These are phyloP conservation scores for Epichloe gansuensis DNA, from an alignment of 2,329 filamentous ascomycete genomes.

Conservation along the genomic window DNA sequence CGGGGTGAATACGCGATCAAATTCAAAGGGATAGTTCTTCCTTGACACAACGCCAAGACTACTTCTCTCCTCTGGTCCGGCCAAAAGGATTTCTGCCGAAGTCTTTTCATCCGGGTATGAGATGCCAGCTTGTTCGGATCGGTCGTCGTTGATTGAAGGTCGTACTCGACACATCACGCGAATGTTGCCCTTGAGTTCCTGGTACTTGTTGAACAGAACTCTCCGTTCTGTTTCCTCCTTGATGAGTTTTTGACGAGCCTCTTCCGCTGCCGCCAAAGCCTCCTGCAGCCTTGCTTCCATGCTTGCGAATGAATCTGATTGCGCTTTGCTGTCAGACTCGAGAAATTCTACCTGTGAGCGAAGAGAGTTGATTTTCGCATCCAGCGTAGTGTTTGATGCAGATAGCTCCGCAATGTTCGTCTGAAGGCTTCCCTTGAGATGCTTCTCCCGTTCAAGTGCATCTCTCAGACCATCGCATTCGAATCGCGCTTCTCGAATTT, in stretches of 20 bases:
- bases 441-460: conserved; percentile 50
- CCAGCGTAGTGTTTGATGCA: conserved; percentile 51
- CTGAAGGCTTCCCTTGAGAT: conserved; percentile 40
- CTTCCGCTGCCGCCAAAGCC: conserved; percentile 55
- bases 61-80: conserved; percentile 72
- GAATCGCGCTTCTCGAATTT: conserved; percentile 35
- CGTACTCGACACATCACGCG: conserved; percentile 95
- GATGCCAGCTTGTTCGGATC: conserved; percentile 59
- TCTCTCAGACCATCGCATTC: conserved; percentile 31
- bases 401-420: conserved; percentile 45
- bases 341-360: conserved; percentile 78
- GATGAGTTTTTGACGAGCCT: conserved; percentile 68
- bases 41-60: conserved; percentile 63
- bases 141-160: conserved; percentile 47
- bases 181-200: conserved; percentile 96
- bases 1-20: conserved; percentile 85
- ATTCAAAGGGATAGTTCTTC: conserved; percentile 75
- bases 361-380: conserved; percentile 62
- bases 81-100: conserved; percentile 72
- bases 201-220: conserved; percentile 92
- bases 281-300: conserved; percentile 73
- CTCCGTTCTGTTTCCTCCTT: conserved; percentile 83
- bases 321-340: conserved; percentile 78
- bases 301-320: conserved; percentile 71
- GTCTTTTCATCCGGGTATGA: conserved; percentile 73